Conservation (phyloP, 2,329 filamentous ascomycete species). For the Phialophora macrospora region DNA sequence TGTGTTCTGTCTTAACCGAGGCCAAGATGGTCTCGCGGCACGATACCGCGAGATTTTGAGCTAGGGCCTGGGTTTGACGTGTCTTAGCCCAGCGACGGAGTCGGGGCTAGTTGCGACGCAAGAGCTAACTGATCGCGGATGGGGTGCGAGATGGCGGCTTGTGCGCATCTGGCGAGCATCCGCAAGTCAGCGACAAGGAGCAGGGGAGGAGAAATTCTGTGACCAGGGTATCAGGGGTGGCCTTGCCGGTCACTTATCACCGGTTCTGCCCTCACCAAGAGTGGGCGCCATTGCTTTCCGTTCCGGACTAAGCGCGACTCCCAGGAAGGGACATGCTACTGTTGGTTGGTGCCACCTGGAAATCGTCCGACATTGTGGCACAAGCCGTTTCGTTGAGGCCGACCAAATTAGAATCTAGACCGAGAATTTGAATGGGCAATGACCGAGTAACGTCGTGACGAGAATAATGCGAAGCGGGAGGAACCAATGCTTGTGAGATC, state of each 20-base stretch:
- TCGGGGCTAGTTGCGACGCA: conserved; percentile 11
- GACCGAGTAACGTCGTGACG: conserved; percentile 30
- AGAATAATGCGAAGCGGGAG: conserved; percentile 19
- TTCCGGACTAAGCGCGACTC: conserved; percentile 33
- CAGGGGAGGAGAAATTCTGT: conserved; percentile 9
- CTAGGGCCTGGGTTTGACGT: not conserved
- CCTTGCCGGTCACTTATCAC: conserved; percentile 29
- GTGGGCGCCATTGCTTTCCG: conserved; percentile 23
- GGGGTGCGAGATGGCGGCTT: conserved; percentile 24
- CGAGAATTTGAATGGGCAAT: conserved; percentile 29
- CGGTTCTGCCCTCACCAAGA: conserved; percentile 21
- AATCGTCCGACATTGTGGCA: conserved; percentile 36
- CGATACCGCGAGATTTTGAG: conserved; percentile 9
- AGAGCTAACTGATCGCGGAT: conserved; percentile 23
- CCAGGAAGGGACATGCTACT: conserved; percentile 24
- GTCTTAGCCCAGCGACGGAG: conserved; percentile 48
- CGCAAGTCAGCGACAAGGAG: conserved; percentile 32
- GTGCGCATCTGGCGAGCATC: conserved; percentile 24
- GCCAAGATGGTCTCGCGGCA: conserved; percentile 47
- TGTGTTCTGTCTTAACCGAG: conserved; percentile 17
- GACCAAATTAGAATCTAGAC: conserved; percentile 30
- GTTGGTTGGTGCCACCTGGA: conserved; percentile 34
- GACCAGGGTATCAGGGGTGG: conserved; percentile 10
- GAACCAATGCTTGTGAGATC: conserved; percentile 19
- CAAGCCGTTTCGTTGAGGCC: conserved; percentile 30